Evolutionary conservation across 768 basidiomycete species (phyloP), one percentile per base, ranked within the genome.

Genomic region (Podaxis carcinomalis): DNA sequence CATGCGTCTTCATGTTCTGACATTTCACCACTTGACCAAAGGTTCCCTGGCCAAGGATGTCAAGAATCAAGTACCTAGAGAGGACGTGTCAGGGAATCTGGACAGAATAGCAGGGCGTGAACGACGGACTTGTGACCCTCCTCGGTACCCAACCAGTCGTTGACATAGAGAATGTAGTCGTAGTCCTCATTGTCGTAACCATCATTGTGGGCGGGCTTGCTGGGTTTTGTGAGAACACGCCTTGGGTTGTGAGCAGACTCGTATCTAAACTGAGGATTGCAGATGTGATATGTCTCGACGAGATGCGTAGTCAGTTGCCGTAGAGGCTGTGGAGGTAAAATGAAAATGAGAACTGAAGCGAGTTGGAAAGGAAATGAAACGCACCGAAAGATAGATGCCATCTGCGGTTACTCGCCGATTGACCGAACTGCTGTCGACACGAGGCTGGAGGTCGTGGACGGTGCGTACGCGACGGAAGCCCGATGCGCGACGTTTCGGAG

Each of bases 1-100:
- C 96, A 74, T 98, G 95, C 32, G 93, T 97, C 78, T 95, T 94
- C 89, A 98, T 95, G 72, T 99, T 98, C 74, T 98, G 97, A 71
- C 97, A 99, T 73, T 99, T 99, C 68, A 98, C 97, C 35, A 99
- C 97, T 73, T 99, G 97, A 7, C 97, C 97, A 68, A 99, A 99
- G 1, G 97, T 99, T 23, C 97, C 97, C 73, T 99, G 97, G 5
- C 97, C 97, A 40, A 99, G 85, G 63, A 99, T 93, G 73, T 99
- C 97, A 51, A 99, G 87, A 69, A 99, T 98, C 65, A 98, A 80
- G 74, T 98, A 99, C 72, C 93, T 95, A 72, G 25, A 52, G 23
- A 32, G 35, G 37, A 57, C 37, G 37, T 59, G 36, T 64, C 62
- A 65, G 62, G 10, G 10, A 46, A 52, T 19, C 25, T 32, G 23